Conservation (phyloP, 2,329 filamentous ascomycete species). For the Talaromyces sp. region DNA sequence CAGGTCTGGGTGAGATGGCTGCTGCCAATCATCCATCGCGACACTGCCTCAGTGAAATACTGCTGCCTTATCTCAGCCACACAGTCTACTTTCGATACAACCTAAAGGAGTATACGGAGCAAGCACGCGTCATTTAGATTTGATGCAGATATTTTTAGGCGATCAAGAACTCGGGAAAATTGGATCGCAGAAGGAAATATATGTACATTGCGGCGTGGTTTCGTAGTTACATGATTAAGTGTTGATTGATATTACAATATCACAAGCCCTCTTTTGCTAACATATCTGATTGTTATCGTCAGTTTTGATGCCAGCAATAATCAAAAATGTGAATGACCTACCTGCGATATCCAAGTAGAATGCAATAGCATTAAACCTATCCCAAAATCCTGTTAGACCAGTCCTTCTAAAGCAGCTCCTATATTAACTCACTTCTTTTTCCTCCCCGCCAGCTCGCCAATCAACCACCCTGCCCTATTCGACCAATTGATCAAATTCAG, state of each 20-base stretch:
- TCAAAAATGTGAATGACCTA: constrained; percentile 25
- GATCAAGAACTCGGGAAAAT: background rate
- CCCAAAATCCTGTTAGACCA: background rate
- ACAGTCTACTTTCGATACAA: background rate
- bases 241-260: constrained; percentile 23
- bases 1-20: background rate
- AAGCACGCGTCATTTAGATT: background rate
- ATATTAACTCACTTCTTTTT: constrained; percentile 43
- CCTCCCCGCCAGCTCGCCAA: constrained; percentile 51
- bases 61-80: background rate
- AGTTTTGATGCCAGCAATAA: background rate
- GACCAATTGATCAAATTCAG: constrained; percentile 63
- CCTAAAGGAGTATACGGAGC: background rate
- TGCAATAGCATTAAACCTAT: constrained; percentile 58
- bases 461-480: constrained; percentile 54
- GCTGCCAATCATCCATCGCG: background rate
- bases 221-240: background rate
- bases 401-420: background rate
- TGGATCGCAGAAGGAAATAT: background rate
- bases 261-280: constrained; percentile 59
- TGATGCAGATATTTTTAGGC: too few species aligned
- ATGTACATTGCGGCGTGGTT: background rate
- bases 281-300: constrained; percentile 46
- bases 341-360: constrained; percentile 62
- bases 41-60: background rate